phyloP scores from a whole-genome alignment of 257 asterid genomes.

The Solanum pennellii region DNA sequence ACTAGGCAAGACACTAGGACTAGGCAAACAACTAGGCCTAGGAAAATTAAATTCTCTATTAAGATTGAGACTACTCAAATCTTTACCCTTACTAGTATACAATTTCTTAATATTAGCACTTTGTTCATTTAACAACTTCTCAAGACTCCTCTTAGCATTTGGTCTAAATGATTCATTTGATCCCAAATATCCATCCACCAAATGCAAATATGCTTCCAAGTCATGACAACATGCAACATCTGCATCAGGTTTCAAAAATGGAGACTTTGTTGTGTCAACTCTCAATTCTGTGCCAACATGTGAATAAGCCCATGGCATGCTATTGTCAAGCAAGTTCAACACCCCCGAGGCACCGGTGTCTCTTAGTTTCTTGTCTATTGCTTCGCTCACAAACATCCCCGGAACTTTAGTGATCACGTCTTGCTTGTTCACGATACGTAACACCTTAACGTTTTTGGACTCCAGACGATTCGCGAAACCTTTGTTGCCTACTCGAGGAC shows the following conservation, averaged over 20 bases:
- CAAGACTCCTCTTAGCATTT: slow-evolving; percentile 79
- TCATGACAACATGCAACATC: slow-evolving; percentile 92
- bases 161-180: slow-evolving; percentile 74
- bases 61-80: slow-evolving; percentile 31
- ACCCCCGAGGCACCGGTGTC: slow-evolving; percentile 16
- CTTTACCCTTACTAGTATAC: slow-evolving; percentile 38
- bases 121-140: slow-evolving; percentile 60
- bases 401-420: slow-evolving; percentile 78
- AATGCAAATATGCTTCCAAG: slow-evolving; percentile 76
- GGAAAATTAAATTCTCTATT: slow-evolving; percentile 11
- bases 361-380: slow-evolving; percentile 43
- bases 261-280: slow-evolving; percentile 81
- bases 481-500: slow-evolving; percentile 81
- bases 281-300: slow-evolving; percentile 68
- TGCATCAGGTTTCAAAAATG: slow-evolving; percentile 55
- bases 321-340: slow-evolving; percentile 36
- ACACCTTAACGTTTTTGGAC: slow-evolving; percentile 44
- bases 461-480: slow-evolving; percentile 37
- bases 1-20: slow-evolving; percentile 74
- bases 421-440: slow-evolving; percentile 60
- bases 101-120: slow-evolving; percentile 58
- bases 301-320: slow-evolving; percentile 84
- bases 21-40: slow-evolving; percentile 44
- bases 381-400: slow-evolving; percentile 83
- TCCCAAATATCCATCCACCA: slow-evolving; percentile 82